Conservation (phyloP, 225 moss, liverwort and hornwort genomes). For the Rhytidiadelphus loreus region DNA sequence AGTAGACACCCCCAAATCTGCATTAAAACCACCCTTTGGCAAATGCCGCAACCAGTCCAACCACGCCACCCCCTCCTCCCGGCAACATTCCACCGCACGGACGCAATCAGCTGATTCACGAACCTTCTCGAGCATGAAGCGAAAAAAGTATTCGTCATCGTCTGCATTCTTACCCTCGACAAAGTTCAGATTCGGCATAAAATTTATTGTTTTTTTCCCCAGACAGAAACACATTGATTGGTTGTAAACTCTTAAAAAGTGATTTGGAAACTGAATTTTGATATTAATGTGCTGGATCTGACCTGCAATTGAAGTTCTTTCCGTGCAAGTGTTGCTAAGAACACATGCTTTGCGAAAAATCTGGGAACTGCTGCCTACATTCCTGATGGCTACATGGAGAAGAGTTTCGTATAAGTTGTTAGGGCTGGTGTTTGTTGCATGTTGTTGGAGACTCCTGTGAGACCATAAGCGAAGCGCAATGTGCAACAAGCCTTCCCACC, state of each 20-base stretch:
- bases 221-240: not conserved
- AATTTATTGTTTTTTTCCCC: not conserved
- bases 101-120: constrained; percentile 3
- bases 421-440: not conserved
- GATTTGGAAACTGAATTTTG: not conserved
- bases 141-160: not conserved
- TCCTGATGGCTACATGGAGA: constrained; percentile 66
- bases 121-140: constrained; percentile 12
- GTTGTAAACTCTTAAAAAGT: not conserved
- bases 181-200: not conserved
- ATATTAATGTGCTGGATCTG: not conserved
- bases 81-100: not conserved
- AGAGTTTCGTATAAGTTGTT: constrained; percentile 24
- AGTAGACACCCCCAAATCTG: not conserved
- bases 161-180: not conserved
- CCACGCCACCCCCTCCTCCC: not conserved
- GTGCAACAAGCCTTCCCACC: constrained; percentile 86
- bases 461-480: constrained; percentile 58
- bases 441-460: not conserved
- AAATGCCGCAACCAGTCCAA: constrained; percentile 19
- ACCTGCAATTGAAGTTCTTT: not conserved
- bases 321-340: not conserved
- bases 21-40: not conserved
- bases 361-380: constrained; percentile 27
- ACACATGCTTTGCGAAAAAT: constrained; percentile 60